Percentiles rank a stretch among this genome's conserved stretches.
phyloP scores from a whole-genome alignment of 805 yeast species.

The Myxozyma udenii region DNA sequence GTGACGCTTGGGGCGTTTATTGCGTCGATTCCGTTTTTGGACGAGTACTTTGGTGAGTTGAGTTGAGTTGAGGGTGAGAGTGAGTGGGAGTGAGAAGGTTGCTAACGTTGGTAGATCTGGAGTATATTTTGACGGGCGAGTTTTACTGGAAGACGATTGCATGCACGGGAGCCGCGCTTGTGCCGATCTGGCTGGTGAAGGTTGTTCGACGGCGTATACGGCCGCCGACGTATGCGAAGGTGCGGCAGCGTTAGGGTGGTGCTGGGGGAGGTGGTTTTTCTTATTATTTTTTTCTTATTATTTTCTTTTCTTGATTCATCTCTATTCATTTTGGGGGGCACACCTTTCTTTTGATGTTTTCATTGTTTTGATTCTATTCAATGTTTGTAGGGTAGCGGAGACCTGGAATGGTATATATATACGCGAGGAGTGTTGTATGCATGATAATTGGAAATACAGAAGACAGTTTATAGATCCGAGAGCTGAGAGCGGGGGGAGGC shows the following conservation, averaged over 20 bases:
- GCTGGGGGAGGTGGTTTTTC: background rate
- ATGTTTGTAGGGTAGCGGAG: no score
- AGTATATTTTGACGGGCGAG: conserved; percentile 53
- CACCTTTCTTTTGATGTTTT: conserved; percentile 5
- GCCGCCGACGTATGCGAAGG: conserved; percentile 97
- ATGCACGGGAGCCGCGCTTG: conserved; percentile 63
- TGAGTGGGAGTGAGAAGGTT: no score
- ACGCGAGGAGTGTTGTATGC: no score
- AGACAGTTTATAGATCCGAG: background rate
- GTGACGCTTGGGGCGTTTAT: conserved; percentile 65
- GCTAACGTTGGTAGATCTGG: conserved; percentile 37
- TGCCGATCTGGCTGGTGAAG: conserved; percentile 88
- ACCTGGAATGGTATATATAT: no score
- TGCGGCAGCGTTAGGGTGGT: conserved; percentile 54
- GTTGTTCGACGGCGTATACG: conserved; percentile 68
- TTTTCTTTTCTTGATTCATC: conserved; percentile 1
- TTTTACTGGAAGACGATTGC: conserved; percentile 69
- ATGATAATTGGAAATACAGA: background rate
- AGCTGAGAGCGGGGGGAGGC: background rate
- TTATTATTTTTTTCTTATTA: background rate
- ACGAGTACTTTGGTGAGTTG: conserved; percentile 70
- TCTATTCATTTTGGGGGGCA: conserved; percentile 17
- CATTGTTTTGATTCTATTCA: no score
- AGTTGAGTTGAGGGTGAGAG: no score
- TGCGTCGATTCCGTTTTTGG: conserved; percentile 75